A percentile compares a stretch with the other conserved stretches of the same genome.
Evolutionary conservation across 306 rosid species (phyloP).

Genomic region (Vachellia pachyceras): DNA sequence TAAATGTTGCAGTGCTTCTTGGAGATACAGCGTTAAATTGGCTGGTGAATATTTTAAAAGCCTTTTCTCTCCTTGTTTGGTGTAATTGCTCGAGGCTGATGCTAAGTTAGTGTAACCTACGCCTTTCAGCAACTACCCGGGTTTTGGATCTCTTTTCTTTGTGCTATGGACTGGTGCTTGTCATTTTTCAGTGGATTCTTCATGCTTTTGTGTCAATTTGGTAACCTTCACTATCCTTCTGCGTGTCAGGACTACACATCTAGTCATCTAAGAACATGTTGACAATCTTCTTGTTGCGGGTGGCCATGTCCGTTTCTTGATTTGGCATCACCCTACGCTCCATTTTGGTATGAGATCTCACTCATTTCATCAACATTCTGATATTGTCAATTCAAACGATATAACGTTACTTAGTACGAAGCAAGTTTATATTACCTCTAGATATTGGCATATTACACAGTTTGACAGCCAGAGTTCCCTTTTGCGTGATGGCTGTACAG

Average conservation of each 20-base stretch:
- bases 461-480: slow-evolving; percentile 15
- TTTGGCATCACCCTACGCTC: slow-evolving; percentile 70
- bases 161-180: slow-evolving; percentile 71
- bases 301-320: slow-evolving; percentile 93
- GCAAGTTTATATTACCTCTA: not conserved
- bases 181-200: slow-evolving; percentile 69
- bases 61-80: slow-evolving; percentile 27
- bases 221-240: slow-evolving; percentile 44
- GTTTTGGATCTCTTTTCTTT: slow-evolving; percentile 70
- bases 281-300: slow-evolving; percentile 51
- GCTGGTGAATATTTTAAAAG: slow-evolving; percentile 57
- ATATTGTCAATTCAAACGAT: slow-evolving; percentile 19
- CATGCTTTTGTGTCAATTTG: slow-evolving; percentile 62
- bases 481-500: too few relatives aligned
- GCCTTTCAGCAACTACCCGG: slow-evolving; percentile 60
- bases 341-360: slow-evolving; percentile 63
- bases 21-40: slow-evolving; percentile 79
- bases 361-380: not conserved
- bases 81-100: slow-evolving; percentile 29
- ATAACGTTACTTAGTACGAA: not conserved
- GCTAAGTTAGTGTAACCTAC: slow-evolving; percentile 39
- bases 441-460: not conserved
- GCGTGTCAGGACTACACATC: slow-evolving; percentile 4
- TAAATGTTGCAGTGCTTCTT: slow-evolving; percentile 71
- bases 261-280: slow-evolving; percentile 21